A percentile compares a stretch with the other conserved stretches of the same genome.
Evolutionary conservation across 2,329 filamentous ascomycete genomes (phyloP).

Genomic region (Colletotrichum somersetense): DNA sequence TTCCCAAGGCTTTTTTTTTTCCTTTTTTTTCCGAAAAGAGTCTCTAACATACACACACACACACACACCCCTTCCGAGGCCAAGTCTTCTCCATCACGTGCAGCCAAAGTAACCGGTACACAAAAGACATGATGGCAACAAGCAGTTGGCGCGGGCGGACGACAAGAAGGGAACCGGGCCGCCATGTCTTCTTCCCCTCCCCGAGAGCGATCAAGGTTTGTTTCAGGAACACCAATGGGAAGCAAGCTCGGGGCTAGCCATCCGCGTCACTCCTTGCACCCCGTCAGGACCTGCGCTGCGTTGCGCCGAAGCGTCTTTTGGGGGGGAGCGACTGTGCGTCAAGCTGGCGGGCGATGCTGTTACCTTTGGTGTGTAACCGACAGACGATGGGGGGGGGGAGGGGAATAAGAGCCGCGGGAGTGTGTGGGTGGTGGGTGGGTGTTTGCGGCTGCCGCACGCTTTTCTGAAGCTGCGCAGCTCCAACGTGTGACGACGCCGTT

Average conservation of each 20-base stretch:
- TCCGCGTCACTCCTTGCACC: constrained; percentile 36
- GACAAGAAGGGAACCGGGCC: constrained; percentile 2
- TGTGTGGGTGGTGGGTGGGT: too few species aligned
- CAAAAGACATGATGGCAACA: too few species aligned
- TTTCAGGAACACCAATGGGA: constrained; percentile 43
- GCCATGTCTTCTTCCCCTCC: constrained; percentile 4
- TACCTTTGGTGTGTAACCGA: background rate
- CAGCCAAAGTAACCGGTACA: background rate
- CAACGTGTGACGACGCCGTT: constrained; percentile 27
- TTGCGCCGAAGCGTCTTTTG: background rate
- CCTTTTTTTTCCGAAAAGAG: too few species aligned
- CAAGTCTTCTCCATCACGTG: background rate
- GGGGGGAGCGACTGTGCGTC: background rate
- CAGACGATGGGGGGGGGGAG: background rate
- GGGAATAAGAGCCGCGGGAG: constrained; percentile 9
- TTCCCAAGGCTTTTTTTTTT: background rate
- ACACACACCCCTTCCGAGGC: too few species aligned
- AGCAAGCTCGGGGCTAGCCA: constrained; percentile 37
- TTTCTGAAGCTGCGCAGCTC: constrained; percentile 5
- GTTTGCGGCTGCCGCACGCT: constrained; percentile 2
- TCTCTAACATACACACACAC: too few species aligned
- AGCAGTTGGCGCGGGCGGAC: background rate
- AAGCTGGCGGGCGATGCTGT: background rate
- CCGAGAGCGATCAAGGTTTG: constrained; percentile 37
- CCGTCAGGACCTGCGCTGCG: background rate